phyloP scores from a whole-genome alignment of 2,329 filamentous ascomycete species.

The Sclerotinia sclerotiorum region DNA sequence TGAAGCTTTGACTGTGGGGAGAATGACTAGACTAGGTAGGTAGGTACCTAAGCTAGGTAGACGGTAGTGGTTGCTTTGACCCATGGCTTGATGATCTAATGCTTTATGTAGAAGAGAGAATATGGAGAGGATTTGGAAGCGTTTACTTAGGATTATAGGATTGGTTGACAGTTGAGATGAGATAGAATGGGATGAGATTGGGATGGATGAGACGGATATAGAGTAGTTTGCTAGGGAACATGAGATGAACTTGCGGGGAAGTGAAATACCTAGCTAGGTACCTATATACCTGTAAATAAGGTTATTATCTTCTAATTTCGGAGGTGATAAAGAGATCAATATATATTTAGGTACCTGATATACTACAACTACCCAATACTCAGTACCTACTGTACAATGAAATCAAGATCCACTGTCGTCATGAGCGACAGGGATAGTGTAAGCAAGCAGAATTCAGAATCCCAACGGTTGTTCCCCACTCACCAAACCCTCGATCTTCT shows the following conservation, averaged over 20 bases:
- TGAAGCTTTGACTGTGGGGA: not conserved
- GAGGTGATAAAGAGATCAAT: too few species aligned
- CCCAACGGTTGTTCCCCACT: too few species aligned
- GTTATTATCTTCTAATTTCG: too few species aligned
- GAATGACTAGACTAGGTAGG: not conserved
- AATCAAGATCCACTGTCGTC: too few species aligned
- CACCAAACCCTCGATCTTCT: not conserved
- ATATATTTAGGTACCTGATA: too few species aligned
- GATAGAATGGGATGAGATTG: too few species aligned
- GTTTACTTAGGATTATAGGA: not conserved
- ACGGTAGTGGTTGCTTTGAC: too few species aligned
- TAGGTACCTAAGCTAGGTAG: too few species aligned
- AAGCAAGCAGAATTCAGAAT: too few species aligned
- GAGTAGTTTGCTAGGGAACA: not conserved
- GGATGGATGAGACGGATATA: not conserved
- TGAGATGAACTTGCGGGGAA: not conserved
- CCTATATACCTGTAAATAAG: too few species aligned
- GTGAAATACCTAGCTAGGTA: not conserved
- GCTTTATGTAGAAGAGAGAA: not conserved
- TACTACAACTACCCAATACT: too few species aligned
- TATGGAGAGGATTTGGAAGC: not conserved
- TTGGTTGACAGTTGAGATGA: not conserved
- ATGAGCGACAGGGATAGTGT: not conserved
- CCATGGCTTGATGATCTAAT: not conserved
- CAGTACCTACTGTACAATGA: too few species aligned